Evolutionary conservation across 2,329 filamentous ascomycete species (phyloP), one percentile per base, ranked within the genome.

Genomic region (Trichophyton equinum): DNA sequence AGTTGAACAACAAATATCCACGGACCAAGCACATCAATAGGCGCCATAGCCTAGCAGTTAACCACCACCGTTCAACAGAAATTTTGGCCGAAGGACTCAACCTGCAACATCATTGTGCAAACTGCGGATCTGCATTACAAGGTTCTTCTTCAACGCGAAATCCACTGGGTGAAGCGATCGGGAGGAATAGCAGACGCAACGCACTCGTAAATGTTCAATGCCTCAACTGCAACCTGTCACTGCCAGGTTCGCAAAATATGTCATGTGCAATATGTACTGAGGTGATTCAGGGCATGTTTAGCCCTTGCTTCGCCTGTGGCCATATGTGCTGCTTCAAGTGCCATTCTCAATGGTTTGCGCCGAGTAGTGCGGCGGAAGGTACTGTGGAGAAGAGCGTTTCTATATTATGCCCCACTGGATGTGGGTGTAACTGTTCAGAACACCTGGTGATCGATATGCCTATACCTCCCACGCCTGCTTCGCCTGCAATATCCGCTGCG

Each of bases 311-410:
- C 9, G 71, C 72, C 53, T 79, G 77, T 65, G 77, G 77, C 18
- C 77, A 79, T 61, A 72, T 78, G 18, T 73, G 73, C 61, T 79
- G 77, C 65, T 75, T 76, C 58, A 67, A 71, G 18, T 79, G 77
- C 63, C 76, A 77, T 56, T 68, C 67, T 46, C 67, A 67, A 46
- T 78, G 76, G 75, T 76, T 78, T 27, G 15, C 68, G 60, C 62
- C 25, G 53, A 59, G 53, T 53, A 62, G 36, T 68, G 47, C 36
- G 49, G 3, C 42, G 55, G 51, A 62, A 60, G 51, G 11, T 7
- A 47, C 18, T 13, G 8, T 15, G 11, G 44, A 62, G 18, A 53
- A 25, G 47, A 38, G 58, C 20, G 62, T 65, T n/a, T 64, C 68
- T 2, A 68, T 68, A 20, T 65, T 69, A 47, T 79, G 77, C 61